A percentile compares a stretch with the other conserved stretches of the same genome.
phyloP scores from a whole-genome alignment of 257 asterid species.

The Leptodermis oblonga region DNA sequence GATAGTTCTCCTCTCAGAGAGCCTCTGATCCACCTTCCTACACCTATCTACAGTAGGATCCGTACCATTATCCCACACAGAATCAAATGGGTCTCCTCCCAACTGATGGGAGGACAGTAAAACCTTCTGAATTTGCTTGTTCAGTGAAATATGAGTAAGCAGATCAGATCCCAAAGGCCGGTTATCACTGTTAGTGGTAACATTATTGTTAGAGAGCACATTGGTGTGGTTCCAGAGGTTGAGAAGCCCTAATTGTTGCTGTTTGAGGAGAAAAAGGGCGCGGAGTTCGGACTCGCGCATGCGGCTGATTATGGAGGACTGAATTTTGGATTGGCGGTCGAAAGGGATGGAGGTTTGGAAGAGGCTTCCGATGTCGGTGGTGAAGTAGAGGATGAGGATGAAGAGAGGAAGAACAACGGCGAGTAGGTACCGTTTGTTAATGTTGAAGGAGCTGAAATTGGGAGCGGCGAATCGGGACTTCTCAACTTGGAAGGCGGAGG shows the following conservation, averaged over 20 bases:
- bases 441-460: constrained; percentile 24
- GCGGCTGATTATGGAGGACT: constrained; percentile 30
- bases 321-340: constrained; percentile 11
- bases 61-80: constrained; percentile 36
- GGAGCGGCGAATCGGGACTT: constrained; percentile 30
- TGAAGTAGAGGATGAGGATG: constrained; percentile 49
- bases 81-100: constrained; percentile 29
- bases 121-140: constrained; percentile 63
- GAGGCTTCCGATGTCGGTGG: constrained; percentile 51
- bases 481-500: constrained; percentile 31
- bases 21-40: constrained; percentile 59
- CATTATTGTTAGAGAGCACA: constrained; percentile 10
- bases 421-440: constrained; percentile 50
- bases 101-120: constrained; percentile 64
- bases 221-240: constrained; percentile 56
- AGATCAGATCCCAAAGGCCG: constrained; percentile 50
- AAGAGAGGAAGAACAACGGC: constrained; percentile 53
- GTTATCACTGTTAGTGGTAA: not conserved
- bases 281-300: constrained; percentile 85
- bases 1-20: constrained; percentile 53
- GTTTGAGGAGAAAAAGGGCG: constrained; percentile 66
- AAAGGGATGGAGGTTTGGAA: constrained; percentile 46
- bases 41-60: constrained; percentile 51
- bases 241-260: constrained; percentile 72
- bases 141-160: constrained; percentile 60